Evolutionary conservation across 352 stramenopile genomes (phyloP).

Genomic region (Pythium aquatile): DNA sequence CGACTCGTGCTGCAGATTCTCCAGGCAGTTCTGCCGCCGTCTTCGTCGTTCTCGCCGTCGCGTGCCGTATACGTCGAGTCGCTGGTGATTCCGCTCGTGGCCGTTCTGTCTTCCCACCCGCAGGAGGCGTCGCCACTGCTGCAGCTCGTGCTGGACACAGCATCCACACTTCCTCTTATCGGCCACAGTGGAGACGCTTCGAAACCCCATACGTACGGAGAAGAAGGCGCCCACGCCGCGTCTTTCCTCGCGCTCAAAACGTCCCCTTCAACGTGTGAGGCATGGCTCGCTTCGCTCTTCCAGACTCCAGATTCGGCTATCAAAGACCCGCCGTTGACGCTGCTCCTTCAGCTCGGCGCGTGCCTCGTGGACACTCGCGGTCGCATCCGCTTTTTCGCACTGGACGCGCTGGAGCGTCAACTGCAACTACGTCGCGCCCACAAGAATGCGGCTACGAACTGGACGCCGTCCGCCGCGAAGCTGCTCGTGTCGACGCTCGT

Average conservation of each 20-base stretch:
- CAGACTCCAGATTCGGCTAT: conserved; percentile 5
- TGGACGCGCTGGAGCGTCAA: conserved; percentile 42
- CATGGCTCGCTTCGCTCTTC: conserved; percentile 49
- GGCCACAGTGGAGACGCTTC: neutral
- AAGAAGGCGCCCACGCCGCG: conserved; percentile 27
- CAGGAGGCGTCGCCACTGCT: conserved; percentile 35
- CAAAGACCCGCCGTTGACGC: neutral
- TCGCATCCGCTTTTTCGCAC: conserved; percentile 1
- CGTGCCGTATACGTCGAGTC: conserved; percentile 56
- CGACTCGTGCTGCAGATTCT: conserved; percentile 43
- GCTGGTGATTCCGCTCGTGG: conserved; percentile 54
- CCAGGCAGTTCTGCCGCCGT: conserved; percentile 27
- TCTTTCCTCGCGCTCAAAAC: conserved; percentile 38
- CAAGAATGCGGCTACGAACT: conserved; percentile 24
- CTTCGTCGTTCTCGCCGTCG: neutral
- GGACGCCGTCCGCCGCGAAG: conserved; percentile 35
- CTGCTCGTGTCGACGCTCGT: conserved; percentile 61
- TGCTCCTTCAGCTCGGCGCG: conserved; percentile 18
- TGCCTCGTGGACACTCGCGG: conserved; percentile 20
- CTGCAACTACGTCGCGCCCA: conserved; percentile 14
- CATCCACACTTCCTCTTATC: conserved; percentile 16
- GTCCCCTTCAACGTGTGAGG: conserved; percentile 19
- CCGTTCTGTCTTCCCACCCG: conserved; percentile 37
- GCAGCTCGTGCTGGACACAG: conserved; percentile 37
- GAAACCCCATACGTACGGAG: neutral